Evolutionary conservation across 257 asterid genomes (phyloP).

Genomic region (Ilex aquifolium): DNA sequence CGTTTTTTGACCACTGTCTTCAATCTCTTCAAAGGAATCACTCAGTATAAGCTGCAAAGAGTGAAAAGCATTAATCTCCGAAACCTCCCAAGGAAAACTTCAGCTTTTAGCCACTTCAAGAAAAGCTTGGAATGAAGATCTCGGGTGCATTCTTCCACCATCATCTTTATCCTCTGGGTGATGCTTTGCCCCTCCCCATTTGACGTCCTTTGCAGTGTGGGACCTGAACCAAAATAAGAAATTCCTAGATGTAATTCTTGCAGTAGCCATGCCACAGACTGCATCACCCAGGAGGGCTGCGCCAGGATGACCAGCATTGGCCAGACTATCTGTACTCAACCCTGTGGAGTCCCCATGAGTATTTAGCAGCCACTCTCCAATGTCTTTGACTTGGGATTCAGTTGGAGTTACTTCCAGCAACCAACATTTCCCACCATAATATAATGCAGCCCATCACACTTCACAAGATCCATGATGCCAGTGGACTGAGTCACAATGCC

Average conservation of each 20-base stretch:
- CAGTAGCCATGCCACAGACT: slow-evolving; percentile 65
- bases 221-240: slow-evolving; percentile 58
- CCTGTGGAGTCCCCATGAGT: slow-evolving; percentile 57
- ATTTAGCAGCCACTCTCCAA: slow-evolving; percentile 41
- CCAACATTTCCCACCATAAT: slow-evolving; percentile 41
- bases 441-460: slow-evolving; percentile 56
- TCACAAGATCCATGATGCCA: slow-evolving; percentile 51
- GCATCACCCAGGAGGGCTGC: slow-evolving; percentile 49
- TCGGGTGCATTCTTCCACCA: slow-evolving; percentile 47
- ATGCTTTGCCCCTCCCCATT: slow-evolving; percentile 72
- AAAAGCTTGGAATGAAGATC: slow-evolving; percentile 48
- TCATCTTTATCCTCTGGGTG: slow-evolving; percentile 59
- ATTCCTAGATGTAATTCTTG: slow-evolving; percentile 36
- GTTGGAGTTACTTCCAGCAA: slow-evolving; percentile 49
- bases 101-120: slow-evolving; percentile 51
- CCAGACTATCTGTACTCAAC: slow-evolving; percentile 55
- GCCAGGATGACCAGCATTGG: slow-evolving; percentile 52
- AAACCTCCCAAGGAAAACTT: slow-evolving; percentile 46
- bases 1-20: slow-evolving; percentile 30
- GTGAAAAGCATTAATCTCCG: slow-evolving; percentile 59
- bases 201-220: slow-evolving; percentile 48
- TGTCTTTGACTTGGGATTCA: slow-evolving; percentile 41
- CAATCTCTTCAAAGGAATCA: slow-evolving; percentile 36
- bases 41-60: slow-evolving; percentile 52
- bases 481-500: slow-evolving; percentile 55